Conservation (phyloP, 345 rosid genomes). For the Schrenkiella parvula region DNA sequence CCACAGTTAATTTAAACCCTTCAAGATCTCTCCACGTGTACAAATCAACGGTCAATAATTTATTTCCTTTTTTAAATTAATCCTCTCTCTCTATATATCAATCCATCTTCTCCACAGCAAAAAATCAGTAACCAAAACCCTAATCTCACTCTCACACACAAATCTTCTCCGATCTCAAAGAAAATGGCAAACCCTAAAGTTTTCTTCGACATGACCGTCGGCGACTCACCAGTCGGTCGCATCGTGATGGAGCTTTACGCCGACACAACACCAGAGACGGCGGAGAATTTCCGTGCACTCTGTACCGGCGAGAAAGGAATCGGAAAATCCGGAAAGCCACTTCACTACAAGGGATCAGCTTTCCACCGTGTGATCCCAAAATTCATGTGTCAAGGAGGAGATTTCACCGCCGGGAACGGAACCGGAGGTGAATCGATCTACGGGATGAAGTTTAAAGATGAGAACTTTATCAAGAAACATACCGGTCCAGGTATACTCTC, state of each 20-base stretch:
- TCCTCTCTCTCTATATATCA: no score
- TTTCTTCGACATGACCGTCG: conserved; percentile 48
- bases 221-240: conserved; percentile 36
- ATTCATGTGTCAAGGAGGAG: conserved; percentile 80
- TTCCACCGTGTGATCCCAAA: conserved; percentile 68
- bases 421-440: conserved; percentile 74
- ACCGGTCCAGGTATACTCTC: conserved; percentile 59
- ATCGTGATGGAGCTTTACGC: conserved; percentile 59
- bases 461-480: conserved; percentile 61
- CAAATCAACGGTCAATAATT: neutral
- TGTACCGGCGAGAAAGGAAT: conserved; percentile 61
- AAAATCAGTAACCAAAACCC: no score
- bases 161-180: neutral
- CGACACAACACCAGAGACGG: conserved; percentile 43
- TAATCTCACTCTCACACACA: conserved; percentile 11
- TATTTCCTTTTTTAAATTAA: neutral
- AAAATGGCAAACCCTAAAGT: conserved; percentile 46
- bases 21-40: conserved; percentile 10
- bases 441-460: conserved; percentile 55
- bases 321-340: conserved; percentile 49
- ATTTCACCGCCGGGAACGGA: conserved; percentile 61
- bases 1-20: conserved; percentile 14
- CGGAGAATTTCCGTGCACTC: conserved; percentile 66
- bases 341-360: conserved; percentile 61
- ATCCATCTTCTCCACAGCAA: no score